Conservation (phyloP, 345 rosid species). For the Toxicodendron radicans region DNA sequence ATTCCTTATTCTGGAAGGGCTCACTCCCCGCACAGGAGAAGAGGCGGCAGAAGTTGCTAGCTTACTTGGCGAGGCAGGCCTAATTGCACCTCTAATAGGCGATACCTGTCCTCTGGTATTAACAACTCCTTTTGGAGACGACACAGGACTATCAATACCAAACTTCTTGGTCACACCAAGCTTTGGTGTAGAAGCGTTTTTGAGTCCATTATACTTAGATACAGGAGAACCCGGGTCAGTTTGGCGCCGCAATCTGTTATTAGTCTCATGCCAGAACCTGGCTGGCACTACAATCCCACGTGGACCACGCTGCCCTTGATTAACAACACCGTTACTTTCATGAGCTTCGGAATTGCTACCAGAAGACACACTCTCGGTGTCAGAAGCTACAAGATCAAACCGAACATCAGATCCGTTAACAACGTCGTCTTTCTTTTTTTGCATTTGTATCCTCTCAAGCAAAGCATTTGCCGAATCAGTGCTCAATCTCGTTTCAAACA, state of each 20-base stretch:
- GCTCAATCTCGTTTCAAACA: constrained; percentile 49
- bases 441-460: constrained; percentile 31
- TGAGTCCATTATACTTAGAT: constrained; percentile 36
- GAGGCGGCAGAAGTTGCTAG: constrained; percentile 43
- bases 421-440: constrained; percentile 16
- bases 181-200: constrained; percentile 37
- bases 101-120: constrained; percentile 55
- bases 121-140: constrained; percentile 54
- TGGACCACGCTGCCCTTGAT: constrained; percentile 27
- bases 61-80: constrained; percentile 76
- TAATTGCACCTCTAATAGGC: constrained; percentile 49
- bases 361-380: constrained; percentile 85
- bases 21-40: constrained; percentile 64
- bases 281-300: constrained; percentile 49
- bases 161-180: constrained; percentile 42
- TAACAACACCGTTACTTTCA: constrained; percentile 32
- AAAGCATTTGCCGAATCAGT: constrained; percentile 47
- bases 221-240: constrained; percentile 45
- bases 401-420: constrained; percentile 33
- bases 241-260: constrained; percentile 43
- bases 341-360: constrained; percentile 54
- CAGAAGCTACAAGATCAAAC: constrained; percentile 54
- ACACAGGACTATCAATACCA: constrained; percentile 49
- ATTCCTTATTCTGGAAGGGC: constrained; percentile 70
- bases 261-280: constrained; percentile 56